phyloP scores from a whole-genome alignment of 345 rosid species.

The Dipteronia sinensis region DNA sequence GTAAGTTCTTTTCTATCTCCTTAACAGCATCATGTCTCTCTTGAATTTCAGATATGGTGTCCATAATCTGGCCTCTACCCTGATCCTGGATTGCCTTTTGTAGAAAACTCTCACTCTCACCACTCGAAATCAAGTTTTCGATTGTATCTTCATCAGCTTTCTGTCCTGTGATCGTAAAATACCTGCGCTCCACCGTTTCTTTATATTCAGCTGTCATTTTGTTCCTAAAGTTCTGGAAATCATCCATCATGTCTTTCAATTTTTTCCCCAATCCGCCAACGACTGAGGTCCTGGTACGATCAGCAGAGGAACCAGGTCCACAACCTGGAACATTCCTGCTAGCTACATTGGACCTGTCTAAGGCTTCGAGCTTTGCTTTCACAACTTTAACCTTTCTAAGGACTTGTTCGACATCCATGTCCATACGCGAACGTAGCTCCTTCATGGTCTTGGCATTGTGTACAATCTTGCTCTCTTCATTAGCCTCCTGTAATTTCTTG shows the following conservation, averaged over 20 bases:
- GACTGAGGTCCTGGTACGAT: slow-evolving; percentile 77
- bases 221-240: slow-evolving; percentile 62
- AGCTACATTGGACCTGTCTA: slow-evolving; percentile 65
- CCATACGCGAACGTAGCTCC: slow-evolving; percentile 61
- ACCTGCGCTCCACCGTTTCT: slow-evolving; percentile 80
- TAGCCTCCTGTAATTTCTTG: slow-evolving; percentile 70
- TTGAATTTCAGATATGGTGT: slow-evolving; percentile 82
- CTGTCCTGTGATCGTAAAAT: slow-evolving; percentile 77
- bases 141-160: slow-evolving; percentile 71
- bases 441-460: slow-evolving; percentile 70
- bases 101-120: slow-evolving; percentile 80
- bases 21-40: slow-evolving; percentile 83
- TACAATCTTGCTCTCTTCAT: slow-evolving; percentile 65
- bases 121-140: slow-evolving; percentile 77
- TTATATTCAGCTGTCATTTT: slow-evolving; percentile 63
- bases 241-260: slow-evolving; percentile 74
- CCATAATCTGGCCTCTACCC: slow-evolving; percentile 82
- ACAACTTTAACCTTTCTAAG: slow-evolving; percentile 65
- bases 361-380: slow-evolving; percentile 70
- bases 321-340: slow-evolving; percentile 61
- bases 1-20: slow-evolving; percentile 82
- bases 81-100: slow-evolving; percentile 89
- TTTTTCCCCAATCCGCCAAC: slow-evolving; percentile 77
- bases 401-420: slow-evolving; percentile 58
- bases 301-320: slow-evolving; percentile 81